phyloP scores from a whole-genome alignment of 768 basidiomycete species.

The Podaxis sp. region DNA sequence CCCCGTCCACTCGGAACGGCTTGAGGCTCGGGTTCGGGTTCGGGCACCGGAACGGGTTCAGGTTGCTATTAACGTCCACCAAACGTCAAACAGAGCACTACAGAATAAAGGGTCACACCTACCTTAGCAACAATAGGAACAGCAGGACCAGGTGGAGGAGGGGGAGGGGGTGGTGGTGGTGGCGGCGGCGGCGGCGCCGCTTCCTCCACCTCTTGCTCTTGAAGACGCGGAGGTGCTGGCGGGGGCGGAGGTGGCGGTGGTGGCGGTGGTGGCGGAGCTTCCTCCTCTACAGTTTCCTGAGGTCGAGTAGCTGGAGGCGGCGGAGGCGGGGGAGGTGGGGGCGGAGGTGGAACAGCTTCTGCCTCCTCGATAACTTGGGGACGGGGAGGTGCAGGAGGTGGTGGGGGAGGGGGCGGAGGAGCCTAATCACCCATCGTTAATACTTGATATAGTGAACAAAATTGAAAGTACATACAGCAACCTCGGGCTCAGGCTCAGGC shows the following conservation, averaged over 20 bases:
- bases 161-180: constrained; percentile 42
- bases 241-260: constrained; percentile 37
- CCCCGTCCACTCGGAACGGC: constrained; percentile 38
- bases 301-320: constrained; percentile 35
- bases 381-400: constrained; percentile 36
- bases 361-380: constrained; percentile 25
- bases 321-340: constrained; percentile 36
- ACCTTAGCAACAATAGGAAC: constrained; percentile 39
- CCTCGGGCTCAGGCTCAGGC: constrained; percentile 23
- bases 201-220: constrained; percentile 23
- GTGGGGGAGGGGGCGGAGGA: constrained; percentile 37
- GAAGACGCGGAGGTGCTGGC: constrained; percentile 28
- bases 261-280: constrained; percentile 27
- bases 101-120: constrained; percentile 11
- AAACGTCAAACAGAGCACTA: background rate
- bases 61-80: constrained; percentile 29
- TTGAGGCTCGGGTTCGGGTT: constrained; percentile 32
- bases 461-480: constrained; percentile 21
- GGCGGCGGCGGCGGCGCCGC: constrained; percentile 32
- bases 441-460: constrained; percentile 6
- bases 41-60: constrained; percentile 41
- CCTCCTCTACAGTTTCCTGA: constrained; percentile 23
- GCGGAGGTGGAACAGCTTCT: constrained; percentile 26
- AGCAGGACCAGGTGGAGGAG: constrained; percentile 50
- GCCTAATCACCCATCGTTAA: constrained; percentile 19